Evolutionary conservation across 2,329 filamentous ascomycete genomes (phyloP), one percentile per base, ranked within the genome.

Genomic region (Colletotrichum trifolii): DNA sequence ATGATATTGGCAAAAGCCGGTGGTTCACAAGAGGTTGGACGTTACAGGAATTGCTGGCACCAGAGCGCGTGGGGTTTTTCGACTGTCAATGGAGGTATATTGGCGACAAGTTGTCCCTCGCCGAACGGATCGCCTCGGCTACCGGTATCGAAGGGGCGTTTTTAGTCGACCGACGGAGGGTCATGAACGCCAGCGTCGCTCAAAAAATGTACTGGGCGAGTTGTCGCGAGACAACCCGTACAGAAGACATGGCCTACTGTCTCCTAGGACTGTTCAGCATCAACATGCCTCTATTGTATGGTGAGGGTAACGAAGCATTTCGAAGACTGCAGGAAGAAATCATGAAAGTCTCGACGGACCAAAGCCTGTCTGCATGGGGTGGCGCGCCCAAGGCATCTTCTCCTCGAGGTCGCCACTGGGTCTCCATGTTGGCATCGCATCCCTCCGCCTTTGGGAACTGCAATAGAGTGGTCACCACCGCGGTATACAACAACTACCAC

Each of bases 171-270:
- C 49, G 12, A 25, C 11, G 6, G 17, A 34, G 9, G 9, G 9
- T 72, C 47, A 43, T 60, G 33, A 35, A 43, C 8, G 66, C 64
- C 36, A 67, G 69, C 52, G 52, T 72, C 13, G 69, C 72, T 2
- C 47, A 57, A 2, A 69, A 68, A 50, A 75, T 74, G 72, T 72
- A 67, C 8, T 73, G 72, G 71, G 71, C 68, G 15, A 62, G 72
- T 1, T 52, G 48, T 3, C 55, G 71, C 15, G 13, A 64, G 39
- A 73, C 67, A 3, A 73, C 67, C 0, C 54, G 64, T 2, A 3
- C 15, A 54, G 68, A 72, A 45, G 70, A 75, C 54, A 52, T 63
- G 11, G 69, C 70, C 0, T 74, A 73, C 43, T 70, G 68, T 10
- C 60, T 74, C 6, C 25, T 73, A 5, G 72, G 72, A 8, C 42